Base-by-base conservation (phyloP, 78 protist genomes). In the Guillardia theta region DNA sequence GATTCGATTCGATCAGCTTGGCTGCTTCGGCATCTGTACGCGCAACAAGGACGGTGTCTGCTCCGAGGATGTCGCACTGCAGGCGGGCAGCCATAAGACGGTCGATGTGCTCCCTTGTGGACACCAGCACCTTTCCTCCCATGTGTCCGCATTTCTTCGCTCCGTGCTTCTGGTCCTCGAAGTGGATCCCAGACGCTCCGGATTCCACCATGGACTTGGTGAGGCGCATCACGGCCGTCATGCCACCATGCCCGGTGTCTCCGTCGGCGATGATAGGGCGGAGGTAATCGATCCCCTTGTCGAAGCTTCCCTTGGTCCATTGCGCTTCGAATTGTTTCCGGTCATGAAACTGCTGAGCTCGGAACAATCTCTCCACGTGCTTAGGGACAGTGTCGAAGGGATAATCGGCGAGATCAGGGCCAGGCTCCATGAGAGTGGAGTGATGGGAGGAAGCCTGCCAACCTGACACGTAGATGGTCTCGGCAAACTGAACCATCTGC, bases 231-330 rank as follows among this genome's bases (percentile, higher is more conserved):
- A 97, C 97, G 27, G 98, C 98, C 22, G 98, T 94, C 88, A 97
- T 94, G 8, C 99, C 99, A 87, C 99, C 99, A 94, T 97, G 98
- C 76, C 99, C 99, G 10, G 99, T 97, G 96, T 98, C 99, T 48
- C 97, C 99, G 87, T 98, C 99, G 41, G 99, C 98, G 76, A 98
- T 95, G 95, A 98, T 97, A 46, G 99, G 98, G 43, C 94, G 88
- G 64, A 96, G n/a, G 94, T 83, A 93, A 92, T 97, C 98, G 94
- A 36, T 21, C 37, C 43, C n/a, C 53, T 78, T 78, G 43, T 78
- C 50, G 48, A 78, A 78, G 24, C 19, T 18, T 39, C 64, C 33
- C 76, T n/a, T 4, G 64, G 93, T 88, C 76, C 54, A 48, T 64
- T 88, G 93, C 88, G 62, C 97, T 39, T 92, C 95, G 88, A 94